Conservation (phyloP, 2,329 filamentous ascomycete genomes). For the Corynespora cassiicola region DNA sequence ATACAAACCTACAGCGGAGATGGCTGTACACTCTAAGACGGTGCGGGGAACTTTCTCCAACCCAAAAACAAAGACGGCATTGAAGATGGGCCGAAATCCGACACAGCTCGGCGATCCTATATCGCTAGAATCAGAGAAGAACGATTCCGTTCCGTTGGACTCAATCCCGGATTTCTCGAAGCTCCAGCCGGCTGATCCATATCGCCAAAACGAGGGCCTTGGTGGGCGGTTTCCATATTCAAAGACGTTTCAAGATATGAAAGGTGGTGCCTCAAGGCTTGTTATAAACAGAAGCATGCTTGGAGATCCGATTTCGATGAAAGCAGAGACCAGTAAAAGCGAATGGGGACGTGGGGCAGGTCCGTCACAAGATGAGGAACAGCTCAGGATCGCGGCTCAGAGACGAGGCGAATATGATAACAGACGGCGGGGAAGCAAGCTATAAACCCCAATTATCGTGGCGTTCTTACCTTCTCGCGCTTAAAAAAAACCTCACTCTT, state of each 20-base stretch:
- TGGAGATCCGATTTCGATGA: slow-evolving; percentile 37
- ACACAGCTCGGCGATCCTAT: slow-evolving; percentile 31
- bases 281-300: slow-evolving; percentile 32
- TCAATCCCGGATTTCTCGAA: slow-evolving; percentile 14
- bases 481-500: too few relatives aligned
- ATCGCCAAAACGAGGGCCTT: slow-evolving; percentile 8
- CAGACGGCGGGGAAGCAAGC: too few relatives aligned
- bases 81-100: slow-evolving; percentile 14
- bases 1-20: neutral
- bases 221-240: slow-evolving; percentile 23
- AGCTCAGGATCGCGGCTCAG: too few relatives aligned
- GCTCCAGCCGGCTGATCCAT: slow-evolving; percentile 10
- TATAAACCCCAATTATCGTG: too few relatives aligned
- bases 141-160: slow-evolving; percentile 14
- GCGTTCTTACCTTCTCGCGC: too few relatives aligned
- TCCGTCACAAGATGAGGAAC: too few relatives aligned
- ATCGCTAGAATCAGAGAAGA: slow-evolving; percentile 25
- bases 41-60: slow-evolving; percentile 40
- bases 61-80: slow-evolving; percentile 30
- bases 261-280: slow-evolving; percentile 24
- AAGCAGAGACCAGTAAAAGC: slow-evolving; percentile 34
- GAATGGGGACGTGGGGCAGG: too few relatives aligned
- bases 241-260: slow-evolving; percentile 30
- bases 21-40: slow-evolving; percentile 28
- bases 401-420: too few relatives aligned